Evolutionary conservation across 805 yeast genomes (phyloP), one percentile per base, ranked within the genome.

Genomic region (Candida awuae): DNA sequence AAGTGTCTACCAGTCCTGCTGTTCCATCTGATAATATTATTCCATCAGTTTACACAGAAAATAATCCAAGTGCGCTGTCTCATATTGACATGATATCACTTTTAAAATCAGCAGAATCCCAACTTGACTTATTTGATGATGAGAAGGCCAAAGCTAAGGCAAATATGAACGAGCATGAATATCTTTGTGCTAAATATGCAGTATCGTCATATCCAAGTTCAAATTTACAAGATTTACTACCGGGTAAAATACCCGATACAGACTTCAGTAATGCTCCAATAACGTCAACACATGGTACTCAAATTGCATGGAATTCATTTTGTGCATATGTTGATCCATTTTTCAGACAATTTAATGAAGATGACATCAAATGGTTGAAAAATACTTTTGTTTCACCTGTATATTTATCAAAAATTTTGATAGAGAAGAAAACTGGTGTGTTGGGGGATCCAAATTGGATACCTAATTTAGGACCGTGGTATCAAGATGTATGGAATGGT

Each of bases 271-370:
- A 77, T 45, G 75, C 80, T 12, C 28, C 28, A 14, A 10, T 25
- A 12, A 90, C 88, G 53, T 88, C 88, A 15, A 62, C 86, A 2
- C 90, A 86, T 13, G 28, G 28, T 13, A 25, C 28, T 58, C 98
- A 92, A 63, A 92, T 90, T 14, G 96, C 87, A 54, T 87, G 84
- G 56, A 70, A 84, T 10, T 88, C 98, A 0, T 92, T 84, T 56
- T 82, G 84, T 48, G 64, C 88, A 1, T 85, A 81, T 49, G 71
- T 87, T 27, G 98, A 92, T 56, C 84, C 88, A 22, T 90, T 75
- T 56, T 88, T 81, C 62, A 70, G 95, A 45, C 72, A 74, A 3
- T 84, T 75, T 50, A 65, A 70, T 14, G 95, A 83, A 44, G 96
- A 90, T 25, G 98, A 92, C 55, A 53, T 86, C 31, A 76, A 78